Conservation (phyloP, 2,329 filamentous ascomycete genomes). For the Ceratocystis diversiconidia region DNA sequence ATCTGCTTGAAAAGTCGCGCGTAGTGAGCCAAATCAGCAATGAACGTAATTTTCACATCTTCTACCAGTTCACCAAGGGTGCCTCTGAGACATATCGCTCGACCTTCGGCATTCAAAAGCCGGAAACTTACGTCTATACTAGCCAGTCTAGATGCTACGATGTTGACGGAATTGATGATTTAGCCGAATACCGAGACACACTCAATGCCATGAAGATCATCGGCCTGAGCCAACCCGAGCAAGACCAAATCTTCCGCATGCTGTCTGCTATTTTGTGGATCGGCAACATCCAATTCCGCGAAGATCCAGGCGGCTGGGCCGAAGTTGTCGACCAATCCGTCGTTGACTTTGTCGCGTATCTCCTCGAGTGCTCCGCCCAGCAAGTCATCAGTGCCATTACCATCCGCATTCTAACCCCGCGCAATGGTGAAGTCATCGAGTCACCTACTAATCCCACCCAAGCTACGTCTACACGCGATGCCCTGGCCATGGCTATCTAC, state of each 20-base stretch:
- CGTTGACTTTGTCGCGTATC: slow-evolving; percentile 84
- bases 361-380: slow-evolving; percentile 72
- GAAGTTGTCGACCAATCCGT: slow-evolving; percentile 78
- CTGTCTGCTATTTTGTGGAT: slow-evolving; percentile 83
- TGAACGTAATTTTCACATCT: slow-evolving; percentile 98
- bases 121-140: slow-evolving; percentile 85
- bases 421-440: slow-evolving; percentile 52
- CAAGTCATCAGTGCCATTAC: slow-evolving; percentile 79
- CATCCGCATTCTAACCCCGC: slow-evolving; percentile 63
- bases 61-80: slow-evolving; percentile 96
- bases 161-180: slow-evolving; percentile 85
- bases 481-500: slow-evolving; percentile 89
- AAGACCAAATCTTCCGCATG: slow-evolving; percentile 95
- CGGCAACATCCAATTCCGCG: slow-evolving; percentile 80
- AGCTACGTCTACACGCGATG: slow-evolving; percentile 75
- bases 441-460: slow-evolving; percentile 77
- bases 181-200: slow-evolving; percentile 78
- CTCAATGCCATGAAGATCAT: slow-evolving; percentile 91
- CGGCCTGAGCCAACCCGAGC: slow-evolving; percentile 72
- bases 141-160: slow-evolving; percentile 89
- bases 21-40: slow-evolving; percentile 91
- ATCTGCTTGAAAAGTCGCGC: slow-evolving; percentile 85
- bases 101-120: slow-evolving; percentile 79
- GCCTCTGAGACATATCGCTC: slow-evolving; percentile 77
- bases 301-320: slow-evolving; percentile 82